Evolutionary conservation across 1,284 basidiomycete genomes (phyloP), one percentile per base, ranked within the genome.

Genomic region (Amylostereum areolatum): DNA sequence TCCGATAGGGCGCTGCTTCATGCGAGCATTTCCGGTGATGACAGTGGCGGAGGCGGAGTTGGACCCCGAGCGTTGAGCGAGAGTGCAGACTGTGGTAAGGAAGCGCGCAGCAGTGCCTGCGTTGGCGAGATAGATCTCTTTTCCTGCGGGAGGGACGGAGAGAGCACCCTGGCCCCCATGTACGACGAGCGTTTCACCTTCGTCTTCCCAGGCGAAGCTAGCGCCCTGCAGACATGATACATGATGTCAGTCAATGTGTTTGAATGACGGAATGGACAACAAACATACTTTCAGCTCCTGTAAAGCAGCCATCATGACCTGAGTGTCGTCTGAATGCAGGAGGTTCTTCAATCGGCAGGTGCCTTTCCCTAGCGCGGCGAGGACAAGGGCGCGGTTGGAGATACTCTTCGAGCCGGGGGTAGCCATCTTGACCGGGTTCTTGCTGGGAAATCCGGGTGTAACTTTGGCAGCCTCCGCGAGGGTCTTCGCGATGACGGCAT

Each of bases 41-140:
- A 89, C 69, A 2, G 92, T 95, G 37, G 72, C 70, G 37, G 69
- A 65, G 28, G 74, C 69, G 2, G 69, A 60, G 8, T 67, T 27
- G 7, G n/a, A 10, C 10, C 41, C 59, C 2, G 79, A 70, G 2
- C 69, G 61, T 49, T 80, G 77, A 33, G 89, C 90, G 45, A 98
- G 81, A 0, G 92, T 87, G 66, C 94, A 97, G 45, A 99, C 94
- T 1, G 92, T 94, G 10, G 97, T 92, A 52, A 99, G 81, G 83
- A 99, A 99, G 41, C 97, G 90, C 4, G 95, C 94, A 9, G 97
- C 97, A 1, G 97, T 99, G 29, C 97, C 97, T 5, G 96, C 96
- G 62, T 99, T 99, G 45, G 92, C 92, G 41, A 99, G 86, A 68
- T 97, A 99, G 48, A 99, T 72, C 61, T 97, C 89, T 67, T 92